Evolutionary conservation across 306 rosid genomes (phyloP).

Genomic region (Quercus suber): DNA sequence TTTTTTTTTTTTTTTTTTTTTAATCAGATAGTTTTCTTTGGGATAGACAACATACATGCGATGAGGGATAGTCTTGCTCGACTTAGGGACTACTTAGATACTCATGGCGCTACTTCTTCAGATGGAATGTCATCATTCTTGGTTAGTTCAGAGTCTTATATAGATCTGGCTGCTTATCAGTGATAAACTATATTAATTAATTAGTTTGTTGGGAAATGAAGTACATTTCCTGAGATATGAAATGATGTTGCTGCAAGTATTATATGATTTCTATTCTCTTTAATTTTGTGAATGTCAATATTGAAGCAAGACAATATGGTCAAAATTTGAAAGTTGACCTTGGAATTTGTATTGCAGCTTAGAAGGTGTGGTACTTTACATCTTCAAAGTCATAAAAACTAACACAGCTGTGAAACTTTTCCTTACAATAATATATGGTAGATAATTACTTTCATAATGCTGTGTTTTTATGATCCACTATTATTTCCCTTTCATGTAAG

Average conservation of each 20-base stretch:
- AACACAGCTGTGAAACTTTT: background rate
- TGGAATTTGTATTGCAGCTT: background rate
- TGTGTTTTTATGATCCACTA: too few relatives aligned
- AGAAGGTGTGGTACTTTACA: constrained; percentile 1
- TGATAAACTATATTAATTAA: constrained; percentile 3
- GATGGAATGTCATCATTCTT: constrained; percentile 96
- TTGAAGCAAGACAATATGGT: constrained; percentile 6
- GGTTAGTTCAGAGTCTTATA: constrained; percentile 57
- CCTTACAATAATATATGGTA: too few relatives aligned
- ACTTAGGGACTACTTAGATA: constrained; percentile 87
- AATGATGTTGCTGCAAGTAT: constrained; percentile 14
- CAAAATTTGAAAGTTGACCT: constrained; percentile 10
- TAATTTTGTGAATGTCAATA: background rate
- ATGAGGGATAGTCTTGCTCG: constrained; percentile 96
- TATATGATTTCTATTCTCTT: constrained; percentile 1
- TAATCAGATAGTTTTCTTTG: constrained; percentile 79
- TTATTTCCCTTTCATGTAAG: too few relatives aligned
- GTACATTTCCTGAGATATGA: constrained; percentile 7
- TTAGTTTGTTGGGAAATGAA: background rate
- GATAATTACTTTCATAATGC: too few relatives aligned
- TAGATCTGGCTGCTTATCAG: constrained; percentile 10
- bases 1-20: constrained; percentile 2
- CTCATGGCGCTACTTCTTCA: constrained; percentile 83
- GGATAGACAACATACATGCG: constrained; percentile 96
- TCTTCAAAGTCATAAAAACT: background rate